Base-by-base conservation (phyloP, 805 yeast species). In the Myxozyma vanderwaltii region DNA sequence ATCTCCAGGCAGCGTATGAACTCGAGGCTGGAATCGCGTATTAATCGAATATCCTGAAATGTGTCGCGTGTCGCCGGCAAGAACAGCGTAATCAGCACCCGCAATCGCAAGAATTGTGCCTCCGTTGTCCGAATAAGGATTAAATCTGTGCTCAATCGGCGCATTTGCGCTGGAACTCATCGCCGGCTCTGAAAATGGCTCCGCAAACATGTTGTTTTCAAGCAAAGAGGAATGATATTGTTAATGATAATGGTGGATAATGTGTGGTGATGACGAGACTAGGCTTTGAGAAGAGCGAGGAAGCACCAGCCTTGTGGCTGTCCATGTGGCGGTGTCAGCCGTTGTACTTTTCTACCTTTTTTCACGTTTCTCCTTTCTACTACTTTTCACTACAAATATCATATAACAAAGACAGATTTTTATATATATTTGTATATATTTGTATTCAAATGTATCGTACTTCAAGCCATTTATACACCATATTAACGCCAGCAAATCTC, bases 61-160 rank as follows among this genome's bases (percentile, higher is more conserved):
- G 70, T 88, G 95, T 79, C 99, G 86, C n/a, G 99, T 94, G 74
- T 94, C 99, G 47, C 98, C 98, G 0, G 99, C 99, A 62, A 94
- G 79, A 36, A 94, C 94, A 19, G 96, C 97, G 70, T 91, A 94
- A 75, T 94, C 97, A 73, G 90, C 89, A 51, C 99, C 99, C 1
- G 99, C 97, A 75, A 94, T 94, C 54, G 98, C 99, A 67, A 94
- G 77, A 56, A 92, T 91, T 6, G 98, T 92, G 70, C 99, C 99
- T 69, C 99, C 99, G 69, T 91, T 90, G 75, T 91, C 96, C 62
- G 47, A 43, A 77, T 91, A 91, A 39, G 97, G 97, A 71, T 91
- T 90, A 77, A 91, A 91, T 73, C 87, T 81, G 74, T 91, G 96
- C 73, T 91, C 96, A 71, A 91, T 90, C 61, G 97, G 97, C 51